phyloP scores from a whole-genome alignment of 768 basidiomycete genomes.

The Mycena galericulata region DNA sequence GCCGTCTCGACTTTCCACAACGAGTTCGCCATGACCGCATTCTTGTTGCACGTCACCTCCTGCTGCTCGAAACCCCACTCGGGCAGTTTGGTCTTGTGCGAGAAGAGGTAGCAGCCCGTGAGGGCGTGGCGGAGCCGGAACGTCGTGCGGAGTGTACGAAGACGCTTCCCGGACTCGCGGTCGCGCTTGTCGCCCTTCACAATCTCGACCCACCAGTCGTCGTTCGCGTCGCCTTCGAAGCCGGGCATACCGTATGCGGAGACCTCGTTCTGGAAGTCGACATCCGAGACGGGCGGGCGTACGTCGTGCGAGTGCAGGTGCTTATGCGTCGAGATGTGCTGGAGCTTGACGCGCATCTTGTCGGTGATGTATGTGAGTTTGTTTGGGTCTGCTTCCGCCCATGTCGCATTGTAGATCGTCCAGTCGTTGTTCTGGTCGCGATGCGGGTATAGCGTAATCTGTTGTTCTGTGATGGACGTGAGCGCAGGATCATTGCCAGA shows the following conservation, averaged over 20 bases:
- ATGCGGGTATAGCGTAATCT: constrained; percentile 98
- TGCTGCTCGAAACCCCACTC: constrained; percentile 99
- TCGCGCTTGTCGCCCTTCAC: constrained; percentile 75
- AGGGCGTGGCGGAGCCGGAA: constrained; percentile 88
- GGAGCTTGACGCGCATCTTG: constrained; percentile 80
- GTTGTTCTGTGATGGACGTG: constrained; percentile 79
- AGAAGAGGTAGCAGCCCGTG: constrained; percentile 96
- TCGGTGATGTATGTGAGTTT: constrained; percentile 63
- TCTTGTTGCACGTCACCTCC: constrained; percentile 99
- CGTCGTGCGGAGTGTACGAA: constrained; percentile 83
- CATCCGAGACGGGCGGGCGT: constrained; percentile 95
- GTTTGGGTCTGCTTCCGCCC: constrained; percentile 63
- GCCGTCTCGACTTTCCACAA: constrained; percentile 96
- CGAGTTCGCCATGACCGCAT: constrained; percentile 89
- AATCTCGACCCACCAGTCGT: constrained; percentile 94
- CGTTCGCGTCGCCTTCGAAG: constrained; percentile 90
- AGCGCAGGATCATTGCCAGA: constrained; percentile 8
- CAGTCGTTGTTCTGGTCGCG: constrained; percentile 97
- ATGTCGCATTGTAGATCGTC: constrained; percentile 87
- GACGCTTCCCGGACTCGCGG: constrained; percentile 71
- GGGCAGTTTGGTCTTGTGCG: constrained; percentile 97
- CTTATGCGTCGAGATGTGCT: constrained; percentile 85
- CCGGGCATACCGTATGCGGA: constrained; percentile 92
- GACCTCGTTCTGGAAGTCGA: constrained; percentile 99
- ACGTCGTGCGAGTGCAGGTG: constrained; percentile 95